These are phyloP conservation scores for Podosphaera fusca DNA, from an alignment of 2,329 filamentous ascomycete species.

Conservation along the genomic window DNA sequence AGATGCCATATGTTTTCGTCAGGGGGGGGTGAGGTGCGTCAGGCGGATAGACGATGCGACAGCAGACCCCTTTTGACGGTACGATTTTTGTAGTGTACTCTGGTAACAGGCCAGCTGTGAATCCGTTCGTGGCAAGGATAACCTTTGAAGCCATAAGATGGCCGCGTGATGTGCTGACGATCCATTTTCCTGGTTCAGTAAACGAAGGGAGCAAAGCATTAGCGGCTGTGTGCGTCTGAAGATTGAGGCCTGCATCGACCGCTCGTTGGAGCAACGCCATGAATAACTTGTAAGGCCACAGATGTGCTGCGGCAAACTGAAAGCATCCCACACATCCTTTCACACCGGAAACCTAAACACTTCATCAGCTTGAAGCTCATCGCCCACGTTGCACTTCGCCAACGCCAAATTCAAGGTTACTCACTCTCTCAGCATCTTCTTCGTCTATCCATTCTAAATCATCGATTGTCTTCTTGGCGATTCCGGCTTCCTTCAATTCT, in stretches of 20 bases:
- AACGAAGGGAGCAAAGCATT: constrained; percentile 5
- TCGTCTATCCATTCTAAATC: constrained; percentile 2
- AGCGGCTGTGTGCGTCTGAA: constrained; percentile 29
- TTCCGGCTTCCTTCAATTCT: constrained; percentile 25
- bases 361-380: neutral
- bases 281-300: constrained; percentile 39
- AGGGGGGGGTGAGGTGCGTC: constrained; percentile 15
- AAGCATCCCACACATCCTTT: constrained; percentile 5
- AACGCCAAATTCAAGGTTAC: neutral
- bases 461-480: constrained; percentile 2
- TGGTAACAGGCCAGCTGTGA: constrained; percentile 36
- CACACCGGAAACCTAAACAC: constrained; percentile 5
- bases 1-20: constrained; percentile 4
- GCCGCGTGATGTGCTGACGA: constrained; percentile 30
- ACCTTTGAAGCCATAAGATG: constrained; percentile 27
- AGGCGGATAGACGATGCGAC: constrained; percentile 11
- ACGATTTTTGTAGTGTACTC: constrained; percentile 28
- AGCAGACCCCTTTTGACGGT: constrained; percentile 26
- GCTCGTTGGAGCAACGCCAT: constrained; percentile 26
- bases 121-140: constrained; percentile 44
- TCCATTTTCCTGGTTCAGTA: constrained; percentile 17
- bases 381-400: neutral
- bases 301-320: constrained; percentile 4
- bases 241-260: constrained; percentile 22
- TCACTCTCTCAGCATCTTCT: constrained; percentile 1